A percentile compares a stretch with the other conserved stretches of the same genome.
phyloP scores from a whole-genome alignment of 768 basidiomycete species.

The Suillus subluteus region DNA sequence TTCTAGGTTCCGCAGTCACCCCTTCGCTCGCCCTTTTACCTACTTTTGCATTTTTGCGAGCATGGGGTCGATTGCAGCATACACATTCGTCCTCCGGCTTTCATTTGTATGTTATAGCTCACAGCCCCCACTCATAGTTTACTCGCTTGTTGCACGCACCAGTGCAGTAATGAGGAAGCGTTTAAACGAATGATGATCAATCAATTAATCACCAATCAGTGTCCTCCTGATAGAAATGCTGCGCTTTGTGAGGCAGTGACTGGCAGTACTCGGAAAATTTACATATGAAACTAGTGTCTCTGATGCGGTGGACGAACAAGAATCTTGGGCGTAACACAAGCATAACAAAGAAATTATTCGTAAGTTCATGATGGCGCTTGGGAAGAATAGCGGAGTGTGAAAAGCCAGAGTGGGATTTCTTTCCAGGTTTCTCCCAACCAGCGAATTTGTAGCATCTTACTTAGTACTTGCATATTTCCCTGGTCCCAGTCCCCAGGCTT shows the following conservation, averaged over 20 bases:
- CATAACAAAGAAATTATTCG: slow-evolving; percentile 4
- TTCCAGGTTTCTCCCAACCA: slow-evolving; percentile 33
- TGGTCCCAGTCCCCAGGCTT: slow-evolving; percentile 37
- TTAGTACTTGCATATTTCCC: slow-evolving; percentile 41
- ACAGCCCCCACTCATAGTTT: slow-evolving; percentile 16
- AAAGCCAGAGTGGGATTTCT: slow-evolving; percentile 33
- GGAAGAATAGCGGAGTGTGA: slow-evolving; percentile 39
- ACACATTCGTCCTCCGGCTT: slow-evolving; percentile 3
- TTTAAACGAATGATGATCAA: slow-evolving; percentile 12
- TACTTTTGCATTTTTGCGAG: slow-evolving; percentile 17
- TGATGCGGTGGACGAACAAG: slow-evolving; percentile 4
- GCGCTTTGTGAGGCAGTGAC: slow-evolving; percentile 1
- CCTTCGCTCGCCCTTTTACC: slow-evolving; percentile 11
- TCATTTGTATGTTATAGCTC: slow-evolving; percentile 8
- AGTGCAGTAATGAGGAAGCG: slow-evolving; percentile 18
- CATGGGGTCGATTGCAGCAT: slow-evolving; percentile 12
- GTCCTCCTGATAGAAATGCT: not conserved
- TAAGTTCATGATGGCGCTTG: slow-evolving; percentile 19
- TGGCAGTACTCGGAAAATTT: not conserved
- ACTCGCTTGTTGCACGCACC: slow-evolving; percentile 22
- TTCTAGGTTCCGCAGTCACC: slow-evolving; percentile 5
- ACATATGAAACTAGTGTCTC: not conserved
- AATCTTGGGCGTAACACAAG: slow-evolving; percentile 7
- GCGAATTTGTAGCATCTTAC: slow-evolving; percentile 40
- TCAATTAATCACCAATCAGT: not conserved